Evolutionary conservation across 495 filamentous ascomycete genomes (phyloP).

Genomic region (Peziza echinospora): DNA sequence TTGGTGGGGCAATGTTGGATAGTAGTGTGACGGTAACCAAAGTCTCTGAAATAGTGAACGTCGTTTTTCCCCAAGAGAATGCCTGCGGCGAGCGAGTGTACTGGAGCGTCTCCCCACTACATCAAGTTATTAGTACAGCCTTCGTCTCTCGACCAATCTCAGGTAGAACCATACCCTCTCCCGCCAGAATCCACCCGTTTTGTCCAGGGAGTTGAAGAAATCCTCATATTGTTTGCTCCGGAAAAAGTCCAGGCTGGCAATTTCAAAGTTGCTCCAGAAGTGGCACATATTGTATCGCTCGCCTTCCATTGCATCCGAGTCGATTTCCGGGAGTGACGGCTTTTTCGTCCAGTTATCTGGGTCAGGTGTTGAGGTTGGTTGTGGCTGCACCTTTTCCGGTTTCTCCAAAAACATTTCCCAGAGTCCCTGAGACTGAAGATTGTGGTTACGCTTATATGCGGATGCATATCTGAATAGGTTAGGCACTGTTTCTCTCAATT

Average conservation of each 20-base stretch:
- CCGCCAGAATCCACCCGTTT: constrained; percentile 95
- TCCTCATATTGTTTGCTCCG: constrained; percentile 90
- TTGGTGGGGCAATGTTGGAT: constrained; percentile 98
- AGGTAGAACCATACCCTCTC: constrained; percentile 51
- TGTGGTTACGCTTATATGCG: constrained; percentile 89
- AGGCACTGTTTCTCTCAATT: constrained; percentile 90
- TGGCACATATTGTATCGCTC: constrained; percentile 99
- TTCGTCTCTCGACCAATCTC: neutral
- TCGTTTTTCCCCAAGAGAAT: constrained; percentile 59
- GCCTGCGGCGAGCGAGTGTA: constrained; percentile 92
- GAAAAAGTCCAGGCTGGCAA: constrained; percentile 86
- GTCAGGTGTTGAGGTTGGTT: constrained; percentile 58
- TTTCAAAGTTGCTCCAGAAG: constrained; percentile 99
- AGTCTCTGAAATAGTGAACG: constrained; percentile 98
- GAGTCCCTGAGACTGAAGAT: constrained; percentile 70
- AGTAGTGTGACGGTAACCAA: constrained; percentile 94
- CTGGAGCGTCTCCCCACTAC: constrained; percentile 96
- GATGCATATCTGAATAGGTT: constrained; percentile 99
- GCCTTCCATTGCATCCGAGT: constrained; percentile 87
- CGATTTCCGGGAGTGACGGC: constrained; percentile 59
- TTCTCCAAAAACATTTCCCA: constrained; percentile 97
- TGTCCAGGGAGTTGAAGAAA: constrained; percentile 99
- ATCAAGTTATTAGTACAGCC: constrained; percentile 9
- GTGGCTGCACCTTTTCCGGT: constrained; percentile 31
- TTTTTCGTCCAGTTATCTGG: constrained; percentile 37